phyloP scores from a whole-genome alignment of 305 asterid genomes.

The Coffea humblotiana region DNA sequence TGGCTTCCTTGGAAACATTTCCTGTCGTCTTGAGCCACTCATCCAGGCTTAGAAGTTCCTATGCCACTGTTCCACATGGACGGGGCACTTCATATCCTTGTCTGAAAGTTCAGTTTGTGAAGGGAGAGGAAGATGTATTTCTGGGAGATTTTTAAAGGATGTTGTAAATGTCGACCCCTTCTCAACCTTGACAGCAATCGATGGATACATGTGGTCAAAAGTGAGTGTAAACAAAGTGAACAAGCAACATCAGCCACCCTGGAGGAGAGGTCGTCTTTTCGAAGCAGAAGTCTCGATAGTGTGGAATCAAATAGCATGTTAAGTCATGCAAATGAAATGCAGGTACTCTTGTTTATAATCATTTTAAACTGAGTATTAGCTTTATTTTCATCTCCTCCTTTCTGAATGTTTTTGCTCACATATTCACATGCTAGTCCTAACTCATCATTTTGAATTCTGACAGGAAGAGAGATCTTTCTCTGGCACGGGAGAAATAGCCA shows the following conservation, averaged over 20 bases:
- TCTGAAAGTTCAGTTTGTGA: constrained; percentile 76
- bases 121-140: constrained; percentile 50
- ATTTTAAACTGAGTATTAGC: background rate
- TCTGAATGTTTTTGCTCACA: background rate
- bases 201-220: constrained; percentile 64
- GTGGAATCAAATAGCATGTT: constrained; percentile 33
- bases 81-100: constrained; percentile 73
- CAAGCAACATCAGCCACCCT: constrained; percentile 30
- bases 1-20: constrained; percentile 76
- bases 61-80: constrained; percentile 77
- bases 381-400: background rate
- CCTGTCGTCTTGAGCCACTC: constrained; percentile 62
- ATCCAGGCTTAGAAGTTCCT: constrained; percentile 57
- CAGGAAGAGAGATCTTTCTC: constrained; percentile 45
- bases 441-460: constrained; percentile 6
- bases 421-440: background rate
- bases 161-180: constrained; percentile 84
- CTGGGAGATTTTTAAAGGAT: constrained; percentile 55
- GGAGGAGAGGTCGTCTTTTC: constrained; percentile 42
- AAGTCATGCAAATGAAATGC: constrained; percentile 37
- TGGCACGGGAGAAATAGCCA: constrained; percentile 37
- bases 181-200: constrained; percentile 65
- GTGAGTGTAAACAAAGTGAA: constrained; percentile 41
- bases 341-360: constrained; percentile 34
- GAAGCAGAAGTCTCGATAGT: constrained; percentile 37